Evolutionary conservation across 2,329 filamentous ascomycete species (phyloP).

Genomic region (Hypoxylon sp.): DNA sequence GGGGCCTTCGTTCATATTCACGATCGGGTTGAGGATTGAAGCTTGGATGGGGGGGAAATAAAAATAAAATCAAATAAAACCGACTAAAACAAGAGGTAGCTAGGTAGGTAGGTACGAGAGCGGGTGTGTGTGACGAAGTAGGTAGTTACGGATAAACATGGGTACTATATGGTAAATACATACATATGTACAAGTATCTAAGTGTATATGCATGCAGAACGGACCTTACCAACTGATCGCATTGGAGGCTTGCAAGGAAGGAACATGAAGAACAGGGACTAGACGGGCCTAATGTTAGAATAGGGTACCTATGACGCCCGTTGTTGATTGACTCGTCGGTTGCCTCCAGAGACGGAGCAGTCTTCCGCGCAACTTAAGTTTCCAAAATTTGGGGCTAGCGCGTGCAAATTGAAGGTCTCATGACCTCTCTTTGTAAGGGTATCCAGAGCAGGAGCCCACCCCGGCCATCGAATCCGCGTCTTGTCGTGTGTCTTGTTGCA

Average conservation of each 20-base stretch:
- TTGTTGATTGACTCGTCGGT: slow-evolving; percentile 44
- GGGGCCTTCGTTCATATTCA: background rate
- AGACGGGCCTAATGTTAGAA: slow-evolving; percentile 29
- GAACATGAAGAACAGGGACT: slow-evolving; percentile 18
- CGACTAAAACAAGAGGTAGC: no score
- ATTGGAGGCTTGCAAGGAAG: slow-evolving; percentile 2
- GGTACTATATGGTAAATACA: no score
- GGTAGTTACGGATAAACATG: slow-evolving; percentile 5
- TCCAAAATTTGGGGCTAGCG: slow-evolving; percentile 46
- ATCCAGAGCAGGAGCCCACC: slow-evolving; percentile 44
- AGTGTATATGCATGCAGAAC: slow-evolving; percentile 7
- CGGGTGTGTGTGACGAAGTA: slow-evolving; percentile 24
- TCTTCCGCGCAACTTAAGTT: slow-evolving; percentile 42
- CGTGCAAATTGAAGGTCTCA: slow-evolving; percentile 44
- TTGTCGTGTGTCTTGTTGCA: slow-evolving; percentile 42
- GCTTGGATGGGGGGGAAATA: no score
- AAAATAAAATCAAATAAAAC: background rate
- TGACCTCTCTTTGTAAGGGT: slow-evolving; percentile 46
- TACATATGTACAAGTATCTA: no score
- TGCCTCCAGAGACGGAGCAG: slow-evolving; percentile 41
- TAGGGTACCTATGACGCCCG: slow-evolving; percentile 39
- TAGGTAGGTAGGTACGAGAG: slow-evolving; percentile 26
- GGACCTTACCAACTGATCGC: background rate
- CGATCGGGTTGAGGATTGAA: background rate
- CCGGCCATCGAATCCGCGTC: slow-evolving; percentile 40